Evolutionary conservation across 2,329 filamentous ascomycete species (phyloP).

Genomic region (Exophiala sp.): DNA sequence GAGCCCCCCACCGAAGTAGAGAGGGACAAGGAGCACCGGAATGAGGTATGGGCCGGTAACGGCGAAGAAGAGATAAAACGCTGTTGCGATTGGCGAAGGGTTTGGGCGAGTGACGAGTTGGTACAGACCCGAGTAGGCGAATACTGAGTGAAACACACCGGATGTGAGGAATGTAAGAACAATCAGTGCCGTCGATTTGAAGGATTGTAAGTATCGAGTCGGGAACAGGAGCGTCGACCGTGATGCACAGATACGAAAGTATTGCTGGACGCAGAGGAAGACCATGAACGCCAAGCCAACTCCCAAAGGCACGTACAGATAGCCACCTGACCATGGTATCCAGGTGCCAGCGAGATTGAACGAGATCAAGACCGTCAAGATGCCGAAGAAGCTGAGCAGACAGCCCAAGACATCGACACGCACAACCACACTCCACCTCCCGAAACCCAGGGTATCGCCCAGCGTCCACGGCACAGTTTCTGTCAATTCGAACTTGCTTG

Average conservation of each 20-base stretch:
- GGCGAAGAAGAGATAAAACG: constrained; percentile 17
- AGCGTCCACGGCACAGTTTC: constrained; percentile 5
- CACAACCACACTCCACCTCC: not conserved
- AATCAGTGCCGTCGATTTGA: constrained; percentile 15
- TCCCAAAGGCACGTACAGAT: constrained; percentile 10
- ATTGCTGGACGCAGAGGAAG: constrained; percentile 14
- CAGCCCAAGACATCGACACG: constrained; percentile 12
- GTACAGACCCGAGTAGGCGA: constrained; percentile 17
- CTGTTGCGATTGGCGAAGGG: constrained; percentile 11
- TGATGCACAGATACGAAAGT: constrained; percentile 2
- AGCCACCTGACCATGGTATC: constrained; percentile 7
- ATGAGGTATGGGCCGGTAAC: constrained; percentile 16
- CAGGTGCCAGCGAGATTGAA: constrained; percentile 17
- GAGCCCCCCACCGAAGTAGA: constrained; percentile 19
- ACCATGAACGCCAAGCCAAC: constrained; percentile 6
- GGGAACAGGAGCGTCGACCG: constrained; percentile 11
- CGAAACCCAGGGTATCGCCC: constrained; percentile 1
- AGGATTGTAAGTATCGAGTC: constrained; percentile 6
- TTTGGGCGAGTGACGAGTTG: constrained; percentile 15
- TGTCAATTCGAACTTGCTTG: constrained; percentile 6
- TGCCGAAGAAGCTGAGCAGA: constrained; percentile 15
- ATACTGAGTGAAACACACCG: constrained; percentile 12
- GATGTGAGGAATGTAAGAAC: constrained; percentile 11
- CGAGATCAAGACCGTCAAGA: constrained; percentile 16
- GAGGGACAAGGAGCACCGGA: constrained; percentile 8